Base-by-base conservation (phyloP, 2,329 filamentous ascomycete species). In the Aureobasidium uvarum region DNA sequence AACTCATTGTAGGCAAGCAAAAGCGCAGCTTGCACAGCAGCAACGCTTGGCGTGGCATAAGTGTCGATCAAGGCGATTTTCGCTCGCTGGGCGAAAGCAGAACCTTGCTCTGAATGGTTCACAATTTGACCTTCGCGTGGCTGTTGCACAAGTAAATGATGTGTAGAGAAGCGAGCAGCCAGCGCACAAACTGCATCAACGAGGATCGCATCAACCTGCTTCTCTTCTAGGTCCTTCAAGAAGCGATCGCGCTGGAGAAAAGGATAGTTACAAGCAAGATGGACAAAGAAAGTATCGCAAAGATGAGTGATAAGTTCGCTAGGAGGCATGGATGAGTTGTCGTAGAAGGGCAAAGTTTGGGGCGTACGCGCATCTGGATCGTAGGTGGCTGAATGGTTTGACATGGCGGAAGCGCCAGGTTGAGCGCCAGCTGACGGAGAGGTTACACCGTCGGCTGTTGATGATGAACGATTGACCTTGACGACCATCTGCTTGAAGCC, bases 401-500 rank as follows among this genome's bases (percentile, higher is more conserved):
- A 72, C 16, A 70, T 48, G 11, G 68, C 70, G 5, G 69, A 64
- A 20, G 60, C 60, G 11, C 60, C 60, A 14, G 63, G 60, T 23
- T 43, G 65, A 33, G 48, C 46, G 18, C 60, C 60, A 5, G 45
- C 45, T 13, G 54, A 58, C 5, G 63, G 63, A 13, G 63, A 65
- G 18, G 51, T 56, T 5, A 69, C 75, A 72, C 73, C 76, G 68
- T 81, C 79, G 14, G 71, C 73, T 6, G n/a, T 45, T 11, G 60
- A 54, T 16, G 60, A 41, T 0, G 86, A 85, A 54, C 85, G 83
- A 20, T 85, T 88, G 36, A 93, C 86, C 63, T 89, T 88, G 66
- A 90, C 88, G 31, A 96, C 90, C 91, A 96, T 96, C 75, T 96
- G 91, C 77, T 96, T 96, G 79, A 92, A 96, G 25, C 92, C 92